These are phyloP conservation scores for Solanum sitiens DNA, from an alignment of 257 asterid species.

Conservation along the genomic window DNA sequence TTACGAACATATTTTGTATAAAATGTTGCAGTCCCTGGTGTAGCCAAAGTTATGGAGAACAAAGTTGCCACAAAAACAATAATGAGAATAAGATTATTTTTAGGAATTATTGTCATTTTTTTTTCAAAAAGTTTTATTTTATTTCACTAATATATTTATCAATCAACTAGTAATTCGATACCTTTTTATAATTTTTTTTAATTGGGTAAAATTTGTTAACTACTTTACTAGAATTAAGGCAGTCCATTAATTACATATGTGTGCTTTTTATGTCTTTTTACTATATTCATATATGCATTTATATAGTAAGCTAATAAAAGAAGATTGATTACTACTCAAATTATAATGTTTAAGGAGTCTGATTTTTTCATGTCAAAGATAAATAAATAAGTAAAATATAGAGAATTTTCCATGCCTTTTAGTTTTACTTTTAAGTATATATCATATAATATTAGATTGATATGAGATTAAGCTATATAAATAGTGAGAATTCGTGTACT, in stretches of 20 bases:
- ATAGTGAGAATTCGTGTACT: background rate
- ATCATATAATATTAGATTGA: too few relatives aligned
- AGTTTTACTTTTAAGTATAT: too few relatives aligned
- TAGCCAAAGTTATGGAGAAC: conserved; percentile 15
- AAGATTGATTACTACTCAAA: too few relatives aligned
- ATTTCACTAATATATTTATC: background rate
- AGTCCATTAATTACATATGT: background rate
- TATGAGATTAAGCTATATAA: background rate
- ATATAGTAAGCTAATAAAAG: too few relatives aligned
- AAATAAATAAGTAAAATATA: background rate
- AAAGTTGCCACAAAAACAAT: conserved; percentile 6
- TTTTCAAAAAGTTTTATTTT: background rate
- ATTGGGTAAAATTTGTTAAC: background rate
- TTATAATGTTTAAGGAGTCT: too few relatives aligned
- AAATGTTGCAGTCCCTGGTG: conserved; percentile 32
- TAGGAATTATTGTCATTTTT: background rate
- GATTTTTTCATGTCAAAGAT: too few relatives aligned
- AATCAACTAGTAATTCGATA: too few relatives aligned
- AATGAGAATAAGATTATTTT: background rate
- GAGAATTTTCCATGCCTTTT: too few relatives aligned
- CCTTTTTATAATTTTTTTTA: background rate
- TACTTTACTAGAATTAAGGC: background rate
- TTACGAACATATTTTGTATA: conserved; percentile 26
- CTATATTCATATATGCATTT: background rate
- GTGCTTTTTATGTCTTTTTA: background rate